Evolutionary conservation across 2,329 filamentous ascomycete genomes (phyloP), one percentile per base, ranked within the genome.

Genomic region (Colletotrichum neosansevieriae): DNA sequence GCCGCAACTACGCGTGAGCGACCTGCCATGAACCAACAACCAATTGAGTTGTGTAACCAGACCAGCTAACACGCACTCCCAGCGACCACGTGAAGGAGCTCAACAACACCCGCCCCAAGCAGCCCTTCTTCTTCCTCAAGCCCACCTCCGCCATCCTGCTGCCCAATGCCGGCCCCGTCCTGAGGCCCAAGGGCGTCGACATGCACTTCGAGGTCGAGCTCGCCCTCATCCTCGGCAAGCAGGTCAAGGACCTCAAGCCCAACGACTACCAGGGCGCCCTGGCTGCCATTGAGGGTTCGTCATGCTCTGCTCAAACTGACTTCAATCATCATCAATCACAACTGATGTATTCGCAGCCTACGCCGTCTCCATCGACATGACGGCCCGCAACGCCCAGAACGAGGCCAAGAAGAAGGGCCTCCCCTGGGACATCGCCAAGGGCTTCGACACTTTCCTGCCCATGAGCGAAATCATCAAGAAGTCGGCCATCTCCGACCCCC

Each of bases 41-140:
- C 29, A 34, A 34, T 79, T 49, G 44, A 77, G 34, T 61, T 70
- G 2, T 76, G 0, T 65, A 75, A 19, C 1, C 24, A 10, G 57
- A 49, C 3, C 38, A 9, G 54, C 71, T 72, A 65, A 72, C 67
- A 67, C 24, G 69, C 56, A 57, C 58, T 47, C 42, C 38, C 75
- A 96, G 93, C 75, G 96, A 97, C 80, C 96, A 99, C 82, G 92
- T 98, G 77, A 89, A 91, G 71, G 96, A 99, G 84, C 88, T 99
- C 73, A 94, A 94, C 81, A 97, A 91, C 80, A 85, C 87, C 69
- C 89, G 90, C 72, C 96, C 96, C 58, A 97, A 96, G 80, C 94
- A 98, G 81, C 96, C 96, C 29, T 98, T 99, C 84, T 99, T 98
- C 90, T 99, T 99, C 87, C 88, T 98, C 74, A 99, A 99, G 86